Evolutionary conservation across 192 early-diverging fungal species (phyloP).

Genomic region (Kappamyces sp.): DNA sequence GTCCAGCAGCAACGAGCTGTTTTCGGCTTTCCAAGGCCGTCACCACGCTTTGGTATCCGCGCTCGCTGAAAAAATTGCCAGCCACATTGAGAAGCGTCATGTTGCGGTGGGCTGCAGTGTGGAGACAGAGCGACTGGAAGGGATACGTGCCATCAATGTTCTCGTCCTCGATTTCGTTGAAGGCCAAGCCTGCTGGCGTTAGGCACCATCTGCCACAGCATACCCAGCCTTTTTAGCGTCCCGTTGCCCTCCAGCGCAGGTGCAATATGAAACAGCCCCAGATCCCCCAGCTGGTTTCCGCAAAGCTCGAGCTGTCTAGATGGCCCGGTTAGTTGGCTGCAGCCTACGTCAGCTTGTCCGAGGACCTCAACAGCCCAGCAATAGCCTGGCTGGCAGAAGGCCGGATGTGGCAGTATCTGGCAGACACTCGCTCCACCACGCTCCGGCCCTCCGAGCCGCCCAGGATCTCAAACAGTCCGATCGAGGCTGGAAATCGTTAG

Average conservation of each 20-base stretch:
- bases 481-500: not conserved
- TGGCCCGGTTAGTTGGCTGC: not conserved
- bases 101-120: not conserved
- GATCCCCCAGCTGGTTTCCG: not conserved
- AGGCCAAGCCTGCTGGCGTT: not conserved
- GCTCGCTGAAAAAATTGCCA: constrained; percentile 7
- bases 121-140: not conserved
- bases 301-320: constrained; percentile 8
- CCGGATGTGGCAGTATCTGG: not conserved
- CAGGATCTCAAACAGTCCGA: not conserved
- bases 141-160: not conserved
- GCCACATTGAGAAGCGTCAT: not conserved
- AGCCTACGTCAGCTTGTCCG: not conserved
- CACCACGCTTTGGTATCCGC: not conserved
- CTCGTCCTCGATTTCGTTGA: constrained; percentile 12
- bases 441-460: not conserved
- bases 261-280: not conserved
- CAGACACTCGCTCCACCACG: not conserved
- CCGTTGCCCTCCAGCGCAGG: not conserved
- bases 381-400: not conserved
- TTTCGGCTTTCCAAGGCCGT: not conserved
- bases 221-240: too few species aligned
- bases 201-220: not conserved
- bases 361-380: not conserved
- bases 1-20: not conserved